A percentile compares a stretch with the other conserved stretches of the same genome.
Conservation (phyloP, 1,284 basidiomycete genomes). For the Apiotrichum montevideense region DNA sequence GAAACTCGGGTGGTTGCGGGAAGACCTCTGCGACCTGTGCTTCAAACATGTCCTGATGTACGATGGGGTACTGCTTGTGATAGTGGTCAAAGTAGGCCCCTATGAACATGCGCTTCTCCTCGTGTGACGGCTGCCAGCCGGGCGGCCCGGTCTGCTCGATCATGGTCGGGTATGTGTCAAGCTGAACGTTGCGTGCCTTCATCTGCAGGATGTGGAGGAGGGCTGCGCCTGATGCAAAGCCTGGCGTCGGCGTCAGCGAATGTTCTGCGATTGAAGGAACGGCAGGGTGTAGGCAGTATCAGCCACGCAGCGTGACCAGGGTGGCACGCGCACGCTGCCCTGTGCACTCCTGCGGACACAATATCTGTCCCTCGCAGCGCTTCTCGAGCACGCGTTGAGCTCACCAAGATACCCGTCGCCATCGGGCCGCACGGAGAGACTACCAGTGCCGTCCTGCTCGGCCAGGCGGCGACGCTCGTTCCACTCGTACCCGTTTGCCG, state of each 20-base stretch:
- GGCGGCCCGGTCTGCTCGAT: too few relatives aligned
- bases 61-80: constrained; percentile 26
- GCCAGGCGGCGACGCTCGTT: constrained; percentile 11
- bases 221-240: constrained; percentile 21
- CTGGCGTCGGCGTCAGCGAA: constrained; percentile 7
- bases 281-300: too few relatives aligned
- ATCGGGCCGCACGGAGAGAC: constrained; percentile 21
- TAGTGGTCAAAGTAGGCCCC: constrained; percentile 25
- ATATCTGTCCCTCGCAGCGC: too few relatives aligned
- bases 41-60: constrained; percentile 27
- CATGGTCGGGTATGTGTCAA: too few relatives aligned
- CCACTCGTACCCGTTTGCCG: constrained; percentile 21
- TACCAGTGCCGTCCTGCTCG: constrained; percentile 22
- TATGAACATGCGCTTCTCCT: constrained; percentile 10
- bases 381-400: not conserved
- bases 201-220: constrained; percentile 23
- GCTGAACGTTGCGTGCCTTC: not conserved
- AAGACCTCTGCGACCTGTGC: constrained; percentile 25
- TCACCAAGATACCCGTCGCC: constrained; percentile 23
- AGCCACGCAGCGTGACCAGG: too few relatives aligned
- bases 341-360: too few relatives aligned
- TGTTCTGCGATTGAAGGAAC: too few relatives aligned
- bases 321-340: too few relatives aligned
- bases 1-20: constrained; percentile 12
- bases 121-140: constrained; percentile 7